Percentiles rank a stretch among this genome's conserved stretches.
Evolutionary conservation across 2,329 filamentous ascomycete genomes (phyloP).

Genomic region (Aureobasidium sp.): DNA sequence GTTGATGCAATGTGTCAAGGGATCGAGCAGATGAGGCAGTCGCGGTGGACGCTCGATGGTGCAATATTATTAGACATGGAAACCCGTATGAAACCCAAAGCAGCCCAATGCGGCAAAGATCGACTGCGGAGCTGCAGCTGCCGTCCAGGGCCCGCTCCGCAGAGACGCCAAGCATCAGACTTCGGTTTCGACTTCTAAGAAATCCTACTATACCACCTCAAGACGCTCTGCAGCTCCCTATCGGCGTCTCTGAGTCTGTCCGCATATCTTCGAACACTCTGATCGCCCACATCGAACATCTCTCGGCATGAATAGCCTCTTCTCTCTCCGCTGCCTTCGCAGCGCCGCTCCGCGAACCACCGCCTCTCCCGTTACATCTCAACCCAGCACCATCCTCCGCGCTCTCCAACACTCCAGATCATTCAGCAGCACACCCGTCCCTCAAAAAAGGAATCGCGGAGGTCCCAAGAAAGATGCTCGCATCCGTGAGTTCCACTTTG

Average conservation of each 20-base stretch:
- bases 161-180: not conserved
- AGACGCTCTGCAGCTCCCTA: not conserved
- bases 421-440: slow-evolving; percentile 29
- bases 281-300: no score
- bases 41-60: not conserved
- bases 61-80: slow-evolving; percentile 13
- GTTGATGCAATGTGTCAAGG: not conserved
- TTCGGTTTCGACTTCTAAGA: not conserved
- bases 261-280: not conserved
- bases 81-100: slow-evolving; percentile 6
- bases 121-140: not conserved
- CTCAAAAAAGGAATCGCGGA: slow-evolving; percentile 33
- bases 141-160: not conserved
- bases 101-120: not conserved
- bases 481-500: slow-evolving; percentile 23
- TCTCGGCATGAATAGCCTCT: slow-evolving; percentile 35
- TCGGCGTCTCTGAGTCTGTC: not conserved
- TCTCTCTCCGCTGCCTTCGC: slow-evolving; percentile 30
- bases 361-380: not conserved
- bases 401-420: slow-evolving; percentile 21
- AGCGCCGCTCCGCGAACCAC: slow-evolving; percentile 1
- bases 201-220: not conserved
- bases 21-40: not conserved
- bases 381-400: slow-evolving; percentile 7
- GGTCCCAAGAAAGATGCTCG: slow-evolving; percentile 29